Conservation (phyloP, 2,329 filamentous ascomycete species). For the Penicillium sclerotigenum region DNA sequence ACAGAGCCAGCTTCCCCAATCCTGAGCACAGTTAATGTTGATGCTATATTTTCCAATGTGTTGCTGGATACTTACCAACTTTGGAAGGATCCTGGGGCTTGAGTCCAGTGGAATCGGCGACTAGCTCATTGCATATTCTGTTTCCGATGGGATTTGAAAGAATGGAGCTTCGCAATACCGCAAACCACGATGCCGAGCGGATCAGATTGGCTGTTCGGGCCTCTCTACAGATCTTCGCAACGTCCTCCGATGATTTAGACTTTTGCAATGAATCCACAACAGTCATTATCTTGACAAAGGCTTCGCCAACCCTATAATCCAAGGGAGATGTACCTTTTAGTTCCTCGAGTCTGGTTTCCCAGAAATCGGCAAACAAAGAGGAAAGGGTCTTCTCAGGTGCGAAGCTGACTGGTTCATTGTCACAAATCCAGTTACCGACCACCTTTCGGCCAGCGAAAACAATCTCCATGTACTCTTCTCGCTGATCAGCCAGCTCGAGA, state of each 20-base stretch:
- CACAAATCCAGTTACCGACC: constrained; percentile 45
- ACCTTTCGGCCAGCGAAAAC: constrained; percentile 51
- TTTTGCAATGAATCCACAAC: constrained; percentile 28
- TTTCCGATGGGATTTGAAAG: constrained; percentile 48
- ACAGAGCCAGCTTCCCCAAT: constrained; percentile 50
- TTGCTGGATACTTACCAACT: constrained; percentile 37
- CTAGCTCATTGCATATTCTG: constrained; percentile 58
- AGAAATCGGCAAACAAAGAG: constrained; percentile 28
- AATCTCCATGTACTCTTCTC: constrained; percentile 53
- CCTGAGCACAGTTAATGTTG: constrained; percentile 30
- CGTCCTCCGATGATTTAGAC: constrained; percentile 30
- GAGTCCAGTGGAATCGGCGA: constrained; percentile 58
- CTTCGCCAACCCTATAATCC: constrained; percentile 41
- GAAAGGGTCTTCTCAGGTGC: constrained; percentile 21
- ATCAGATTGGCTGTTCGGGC: constrained; percentile 44
- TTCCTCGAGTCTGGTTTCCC: constrained; percentile 36
- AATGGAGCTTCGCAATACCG: constrained; percentile 50
- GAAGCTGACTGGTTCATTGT: constrained; percentile 18
- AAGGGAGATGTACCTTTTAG: constrained; percentile 31
- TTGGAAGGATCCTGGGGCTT: constrained; percentile 43
- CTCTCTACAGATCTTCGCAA: constrained; percentile 36
- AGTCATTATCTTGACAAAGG: constrained; percentile 41
- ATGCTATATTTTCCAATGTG: not conserved
- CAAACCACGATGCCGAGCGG: constrained; percentile 47
- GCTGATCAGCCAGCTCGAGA: constrained; percentile 47